Evolutionary conservation across 2,329 filamentous ascomycete species (phyloP), one percentile per base, ranked within the genome.

Genomic region (Aspergillus versicolor): DNA sequence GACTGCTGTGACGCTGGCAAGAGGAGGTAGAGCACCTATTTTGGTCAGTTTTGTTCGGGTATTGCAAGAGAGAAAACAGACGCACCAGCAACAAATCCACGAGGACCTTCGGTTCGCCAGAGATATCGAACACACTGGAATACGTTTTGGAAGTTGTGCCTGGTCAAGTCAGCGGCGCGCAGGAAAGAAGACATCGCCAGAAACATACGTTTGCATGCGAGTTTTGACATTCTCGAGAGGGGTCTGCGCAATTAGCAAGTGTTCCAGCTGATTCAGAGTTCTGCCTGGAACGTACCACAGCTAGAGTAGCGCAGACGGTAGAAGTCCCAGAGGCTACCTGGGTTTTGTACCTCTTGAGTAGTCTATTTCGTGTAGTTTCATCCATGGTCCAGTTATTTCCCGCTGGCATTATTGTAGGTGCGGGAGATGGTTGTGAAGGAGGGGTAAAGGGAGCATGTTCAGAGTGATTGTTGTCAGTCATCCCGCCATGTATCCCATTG

Each of bases 191-290:
- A 17, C 7, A 4, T 19, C 22, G 24, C 27, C 7, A 21, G 67
- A 19, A 15, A 67, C 75, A 64, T 66, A 79, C 77, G 77, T 79
- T 68, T 80, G 77, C 77, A 80, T 79, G 34, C 77, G 77, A 48
- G 77, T 79, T 63, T 80, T 80, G 58, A 79, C 62, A 61, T 80
- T 80, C 59, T 80, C 77, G 50, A 79, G 61, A 38, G 77, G 77
- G 46, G 77, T 78, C 77, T 79, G 57, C 17, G 41, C 34, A 24
- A 49, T 44, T 5, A 13, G 40, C 43, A 41, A n/a, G 48, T 41
- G 15, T 51, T 51, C 22, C 42, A 44, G 4, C 27, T n/a, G 21
- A 62, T 24, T 24, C 27, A 17, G 30, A 37, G 8, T 34, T 27
- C 34, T 34, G 27, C 44, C 21, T 15, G 32, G 12, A 15, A 73